Conservation (phyloP, 1,139 yeast species). For the Pichia sp. region DNA sequence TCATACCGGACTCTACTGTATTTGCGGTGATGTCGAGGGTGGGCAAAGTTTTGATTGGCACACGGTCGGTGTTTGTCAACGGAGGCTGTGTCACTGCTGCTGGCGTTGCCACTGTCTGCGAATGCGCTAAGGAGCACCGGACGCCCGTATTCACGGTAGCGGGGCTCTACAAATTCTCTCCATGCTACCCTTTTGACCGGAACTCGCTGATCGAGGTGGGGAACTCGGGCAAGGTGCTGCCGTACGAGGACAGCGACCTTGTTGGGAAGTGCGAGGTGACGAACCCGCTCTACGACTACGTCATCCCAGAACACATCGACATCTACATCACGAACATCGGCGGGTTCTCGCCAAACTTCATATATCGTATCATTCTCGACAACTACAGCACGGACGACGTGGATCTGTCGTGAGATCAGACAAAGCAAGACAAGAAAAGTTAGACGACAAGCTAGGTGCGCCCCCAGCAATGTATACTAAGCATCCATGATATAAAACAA, state of each 20-base stretch:
- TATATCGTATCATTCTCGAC: constrained; percentile 91
- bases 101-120: constrained; percentile 91
- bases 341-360: constrained; percentile 94
- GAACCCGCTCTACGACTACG: constrained; percentile 89
- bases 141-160: constrained; percentile 96
- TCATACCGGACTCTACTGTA: constrained; percentile 89
- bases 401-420: constrained; percentile 42
- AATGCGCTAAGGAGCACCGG: constrained; percentile 89
- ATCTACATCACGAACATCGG: constrained; percentile 93
- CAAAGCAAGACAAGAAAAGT: not conserved
- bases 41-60: constrained; percentile 91
- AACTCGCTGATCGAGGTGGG: constrained; percentile 91
- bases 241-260: constrained; percentile 60
- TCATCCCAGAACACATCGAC: constrained; percentile 91
- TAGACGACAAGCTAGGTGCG: not conserved
- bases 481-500: not conserved
- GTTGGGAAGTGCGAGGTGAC: constrained; percentile 78
- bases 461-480: constrained; percentile 1
- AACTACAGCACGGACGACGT: constrained; percentile 86
- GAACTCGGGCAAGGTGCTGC: constrained; percentile 78
- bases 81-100: constrained; percentile 91
- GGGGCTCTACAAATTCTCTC: constrained; percentile 89
- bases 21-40: constrained; percentile 97
- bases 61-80: constrained; percentile 85
- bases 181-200: constrained; percentile 88